phyloP scores from a whole-genome alignment of 371 early-diverging fungal species.

The Paraphysoderma sedebokerense region DNA sequence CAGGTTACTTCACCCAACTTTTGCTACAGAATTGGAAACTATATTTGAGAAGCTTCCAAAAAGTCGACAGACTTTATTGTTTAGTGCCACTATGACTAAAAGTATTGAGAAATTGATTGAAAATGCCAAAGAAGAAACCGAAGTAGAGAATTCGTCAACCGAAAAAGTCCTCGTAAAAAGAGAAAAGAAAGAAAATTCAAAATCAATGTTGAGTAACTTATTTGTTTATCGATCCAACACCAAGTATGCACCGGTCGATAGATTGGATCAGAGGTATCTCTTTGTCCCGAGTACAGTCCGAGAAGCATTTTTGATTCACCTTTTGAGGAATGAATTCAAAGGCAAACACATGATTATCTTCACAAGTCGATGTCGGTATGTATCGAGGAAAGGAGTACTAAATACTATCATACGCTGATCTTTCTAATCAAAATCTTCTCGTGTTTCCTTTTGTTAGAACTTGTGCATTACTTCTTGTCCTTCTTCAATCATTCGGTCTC shows the following conservation, averaged over 20 bases:
- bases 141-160: slow-evolving; percentile 4
- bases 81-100: slow-evolving; percentile 92
- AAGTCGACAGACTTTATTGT: slow-evolving; percentile 77
- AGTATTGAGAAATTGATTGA: slow-evolving; percentile 41
- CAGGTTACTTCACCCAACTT: slow-evolving; percentile 65
- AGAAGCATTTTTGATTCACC: slow-evolving; percentile 67
- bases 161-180: slow-evolving; percentile 74
- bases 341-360: slow-evolving; percentile 82
- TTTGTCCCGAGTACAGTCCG: slow-evolving; percentile 88
- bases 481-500: slow-evolving; percentile 77
- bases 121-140: slow-evolving; percentile 2
- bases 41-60: slow-evolving; percentile 64
- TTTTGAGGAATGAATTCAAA: slow-evolving; percentile 46
- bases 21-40: slow-evolving; percentile 61
- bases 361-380: slow-evolving; percentile 46
- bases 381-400: no score
- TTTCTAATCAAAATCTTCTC: slow-evolving; percentile 64
- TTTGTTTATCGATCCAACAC: slow-evolving; percentile 68
- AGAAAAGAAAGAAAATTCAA: no score
- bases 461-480: slow-evolving; percentile 59
- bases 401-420: slow-evolving; percentile 78
- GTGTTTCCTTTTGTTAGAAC: slow-evolving; percentile 58
- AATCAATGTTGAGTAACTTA: no score
- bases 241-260: slow-evolving; percentile 59
- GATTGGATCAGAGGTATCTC: slow-evolving; percentile 76